Base-by-base conservation (phyloP, 495 filamentous ascomycete species). In the Platismatia glauca region DNA sequence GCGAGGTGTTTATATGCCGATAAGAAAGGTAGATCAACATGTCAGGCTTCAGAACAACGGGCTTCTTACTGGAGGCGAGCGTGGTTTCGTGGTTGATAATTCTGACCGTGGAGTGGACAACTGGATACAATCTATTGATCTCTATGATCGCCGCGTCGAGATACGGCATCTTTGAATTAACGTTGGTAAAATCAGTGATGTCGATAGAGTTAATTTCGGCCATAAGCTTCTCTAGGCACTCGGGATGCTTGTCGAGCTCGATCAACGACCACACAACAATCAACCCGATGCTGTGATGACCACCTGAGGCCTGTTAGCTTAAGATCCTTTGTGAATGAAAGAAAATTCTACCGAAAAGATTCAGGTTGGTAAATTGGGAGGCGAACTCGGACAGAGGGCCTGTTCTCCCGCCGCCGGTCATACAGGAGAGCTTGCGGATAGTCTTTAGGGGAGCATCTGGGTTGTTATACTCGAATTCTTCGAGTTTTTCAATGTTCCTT, bases 81-180 rank as follows among this genome's bases (percentile, higher is more conserved):
- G 41, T 55, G 1, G 38, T 55, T 18, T 61, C 57, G 27, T 57
- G 61, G 33, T 61, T 60, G 38, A 64, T 64, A 9, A 64, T 37
- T 24, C 61, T 27, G 59, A 61, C 22, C 18, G 59, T 61, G 34
- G 59, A 44, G 63, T 66, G 65, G 41, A 67, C 65, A 8, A 56
- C 66, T 13, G 65, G 65, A 65, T 67, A 41, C 56, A 67, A 48
- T 61, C 65, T 53, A n/a, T 67, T 67, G 43, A 65, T 66, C 55
- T 67, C 65, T 64, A 66, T 67, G 38, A 67, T 39, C 0, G 66
- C 55, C 38, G 65, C 65, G 55, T 67, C 65, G 27, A 67, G 62
- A 55, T 67, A 67, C 4, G 65, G 65, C 65, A 67, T 67, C 44
- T 66, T 67, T 38, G 65, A 67, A 27, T 67, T 67, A 55, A 67